A percentile compares a stretch with the other conserved stretches of the same genome.
Evolutionary conservation across 495 filamentous ascomycete genomes (phyloP).

Genomic region (Penicillium riverlandense): DNA sequence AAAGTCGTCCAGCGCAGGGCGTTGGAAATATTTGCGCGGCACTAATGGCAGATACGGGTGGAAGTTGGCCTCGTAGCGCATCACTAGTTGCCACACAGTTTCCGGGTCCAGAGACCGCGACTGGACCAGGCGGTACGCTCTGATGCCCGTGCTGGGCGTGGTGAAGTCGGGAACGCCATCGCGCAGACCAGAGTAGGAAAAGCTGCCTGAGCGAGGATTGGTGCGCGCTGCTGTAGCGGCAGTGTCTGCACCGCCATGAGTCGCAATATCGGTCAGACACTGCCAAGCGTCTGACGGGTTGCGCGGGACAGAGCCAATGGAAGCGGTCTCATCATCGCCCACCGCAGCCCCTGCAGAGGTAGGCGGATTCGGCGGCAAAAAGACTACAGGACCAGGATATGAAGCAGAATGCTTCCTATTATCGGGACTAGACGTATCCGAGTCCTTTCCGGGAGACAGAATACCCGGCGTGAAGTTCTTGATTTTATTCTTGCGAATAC

Average conservation of each 20-base stretch:
- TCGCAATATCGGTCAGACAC: constrained; percentile 35
- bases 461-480: constrained; percentile 29
- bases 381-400: constrained; percentile 32
- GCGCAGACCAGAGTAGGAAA: constrained; percentile 22
- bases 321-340: constrained; percentile 32
- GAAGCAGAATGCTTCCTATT: constrained; percentile 19
- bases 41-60: constrained; percentile 59
- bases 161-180: constrained; percentile 23
- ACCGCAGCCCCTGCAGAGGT: constrained; percentile 19
- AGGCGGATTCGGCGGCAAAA: constrained; percentile 28
- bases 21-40: constrained; percentile 46
- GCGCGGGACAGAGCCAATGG: constrained; percentile 34
- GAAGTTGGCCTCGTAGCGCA: constrained; percentile 48
- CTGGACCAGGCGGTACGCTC: constrained; percentile 45
- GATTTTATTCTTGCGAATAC: constrained; percentile 47
- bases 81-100: constrained; percentile 44
- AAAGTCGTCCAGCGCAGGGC: constrained; percentile 39
- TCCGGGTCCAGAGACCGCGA: constrained; percentile 39
- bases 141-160: constrained; percentile 23
- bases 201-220: constrained; percentile 3
- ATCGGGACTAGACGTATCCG: constrained; percentile 20
- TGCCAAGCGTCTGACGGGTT: constrained; percentile 47
- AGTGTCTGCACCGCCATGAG: constrained; percentile 10
- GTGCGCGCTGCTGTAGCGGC: no score
- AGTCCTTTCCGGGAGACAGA: constrained; percentile 19